Conservation (phyloP, 768 basidiomycete species). For the Hygrocybe punicea region DNA sequence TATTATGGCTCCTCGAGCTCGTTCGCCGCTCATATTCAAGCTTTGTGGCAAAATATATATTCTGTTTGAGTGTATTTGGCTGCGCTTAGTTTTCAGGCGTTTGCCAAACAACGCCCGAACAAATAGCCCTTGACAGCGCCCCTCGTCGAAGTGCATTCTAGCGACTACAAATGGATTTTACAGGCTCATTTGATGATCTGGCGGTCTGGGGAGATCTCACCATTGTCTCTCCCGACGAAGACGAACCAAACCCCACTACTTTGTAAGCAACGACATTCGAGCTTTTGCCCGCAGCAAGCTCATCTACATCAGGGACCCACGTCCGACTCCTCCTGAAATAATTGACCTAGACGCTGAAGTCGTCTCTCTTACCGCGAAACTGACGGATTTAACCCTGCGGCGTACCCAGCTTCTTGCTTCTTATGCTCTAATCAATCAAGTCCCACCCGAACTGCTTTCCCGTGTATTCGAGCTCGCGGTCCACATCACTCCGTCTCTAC, state of each 20-base stretch:
- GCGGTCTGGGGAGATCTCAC: conserved; percentile 1
- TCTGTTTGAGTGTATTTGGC: neutral
- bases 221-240: neutral
- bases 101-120: neutral
- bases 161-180: neutral
- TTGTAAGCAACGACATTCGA: neutral
- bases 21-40: neutral
- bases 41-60: neutral
- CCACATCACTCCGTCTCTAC: neutral
- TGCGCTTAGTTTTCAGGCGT: neutral
- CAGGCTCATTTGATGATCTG: conserved; percentile 1
- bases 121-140: neutral
- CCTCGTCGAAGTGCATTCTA: neutral
- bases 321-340: conserved; percentile 1
- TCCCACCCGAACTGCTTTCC: conserved; percentile 7
- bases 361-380: neutral
- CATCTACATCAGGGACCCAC: conserved; percentile 1
- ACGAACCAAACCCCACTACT: neutral
- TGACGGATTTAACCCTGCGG: neutral
- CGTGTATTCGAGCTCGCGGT: conserved; percentile 6
- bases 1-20: conserved; percentile 19
- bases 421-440: conserved; percentile 1
- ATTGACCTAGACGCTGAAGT: neutral
- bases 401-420: conserved; percentile 1
- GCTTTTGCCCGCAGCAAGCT: too few species aligned